phyloP scores from a whole-genome alignment of 73 alveolate genomes.

The Stentor coeruleus region DNA sequence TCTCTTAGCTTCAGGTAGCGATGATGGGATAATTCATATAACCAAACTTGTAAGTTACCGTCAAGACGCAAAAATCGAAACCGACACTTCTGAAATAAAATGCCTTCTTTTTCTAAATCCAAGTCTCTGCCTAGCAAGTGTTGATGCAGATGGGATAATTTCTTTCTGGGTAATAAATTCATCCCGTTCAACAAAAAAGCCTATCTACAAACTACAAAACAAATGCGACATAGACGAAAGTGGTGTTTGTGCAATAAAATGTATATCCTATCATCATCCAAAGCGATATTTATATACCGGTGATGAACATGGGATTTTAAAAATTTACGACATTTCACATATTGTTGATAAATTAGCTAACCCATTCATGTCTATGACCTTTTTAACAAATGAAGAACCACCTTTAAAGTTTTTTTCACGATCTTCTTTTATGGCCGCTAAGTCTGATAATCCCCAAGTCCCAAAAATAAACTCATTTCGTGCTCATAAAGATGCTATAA shows the following conservation, averaged over 20 bases:
- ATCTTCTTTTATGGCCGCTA: constrained; percentile 47
- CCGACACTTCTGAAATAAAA: constrained; percentile 70
- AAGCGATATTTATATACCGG: constrained; percentile 81
- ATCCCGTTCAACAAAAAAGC: constrained; percentile 72
- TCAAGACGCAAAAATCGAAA: constrained; percentile 82
- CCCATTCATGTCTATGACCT: neutral
- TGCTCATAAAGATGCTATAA: constrained; percentile 94
- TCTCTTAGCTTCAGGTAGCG: constrained; percentile 87
- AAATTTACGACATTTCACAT: constrained; percentile 76
- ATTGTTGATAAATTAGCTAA: constrained; percentile 69
- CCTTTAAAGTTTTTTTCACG: no score
- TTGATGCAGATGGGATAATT: constrained; percentile 88
- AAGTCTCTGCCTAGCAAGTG: constrained; percentile 73
- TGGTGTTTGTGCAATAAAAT: constrained; percentile 90
- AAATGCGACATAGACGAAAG: constrained; percentile 77
- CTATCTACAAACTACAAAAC: constrained; percentile 59
- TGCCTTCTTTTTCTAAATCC: constrained; percentile 81
- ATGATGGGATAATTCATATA: constrained; percentile 90
- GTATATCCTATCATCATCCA: constrained; percentile 73
- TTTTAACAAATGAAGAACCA: neutral
- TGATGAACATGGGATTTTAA: constrained; percentile 97
- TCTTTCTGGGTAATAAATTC: constrained; percentile 89
- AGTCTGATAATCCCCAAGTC: constrained; percentile 34
- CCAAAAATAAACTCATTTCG: constrained; percentile 57
- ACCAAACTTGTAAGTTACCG: constrained; percentile 86